Base-by-base conservation (phyloP, 768 basidiomycete genomes). In the Pleurotus pulmonarius region DNA sequence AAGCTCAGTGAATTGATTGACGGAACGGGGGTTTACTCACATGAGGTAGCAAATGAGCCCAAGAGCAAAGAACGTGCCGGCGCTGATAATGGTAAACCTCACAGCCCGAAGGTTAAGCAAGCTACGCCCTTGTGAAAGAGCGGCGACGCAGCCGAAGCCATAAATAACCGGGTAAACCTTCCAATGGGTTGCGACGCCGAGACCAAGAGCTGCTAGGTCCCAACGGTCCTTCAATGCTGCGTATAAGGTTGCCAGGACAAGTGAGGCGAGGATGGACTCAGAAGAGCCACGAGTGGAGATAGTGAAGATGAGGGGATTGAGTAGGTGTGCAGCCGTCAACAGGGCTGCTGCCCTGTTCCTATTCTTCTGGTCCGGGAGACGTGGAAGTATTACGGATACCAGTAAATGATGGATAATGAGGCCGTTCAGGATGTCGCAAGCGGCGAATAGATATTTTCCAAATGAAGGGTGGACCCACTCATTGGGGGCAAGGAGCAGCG, bases 261-360 rank as follows among this genome's bases (percentile, higher is more conserved):
- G 76, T 1, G 89, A 75, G 39, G 87, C 85, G 13, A 98, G 83
- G 15, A 97, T 73, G 2, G 92, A 85, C 69, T 99, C 97, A 3
- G 96, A 95, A 15, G 94, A 98, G 5, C 97, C 97, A 15, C 97
- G 87, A 0, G 97, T 98, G 5, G 95, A 97, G 63, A 99, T 98
- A 60, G 94, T 88, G 69, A 97, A 90, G 2, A 96, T 89, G 63
- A 99, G 81, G 0, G 97, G 97, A 71, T 95, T 98, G 57, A 98
- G 79, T 2, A 98, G 85, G 74, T 98, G 92, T 2, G 88, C 64
- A 0, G 83, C 73, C 37, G 83, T 81, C 61, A 84, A 84, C n/a
- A 85, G 61, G 1, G 81, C 78, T 4, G 89, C 86, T 54, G 70
- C 64, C 34, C 61, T 41, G 11, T 51, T 58, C 29, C 24, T 7